phyloP scores from a whole-genome alignment of 2,329 filamentous ascomycete genomes.

The Fusarium lyarnte region DNA sequence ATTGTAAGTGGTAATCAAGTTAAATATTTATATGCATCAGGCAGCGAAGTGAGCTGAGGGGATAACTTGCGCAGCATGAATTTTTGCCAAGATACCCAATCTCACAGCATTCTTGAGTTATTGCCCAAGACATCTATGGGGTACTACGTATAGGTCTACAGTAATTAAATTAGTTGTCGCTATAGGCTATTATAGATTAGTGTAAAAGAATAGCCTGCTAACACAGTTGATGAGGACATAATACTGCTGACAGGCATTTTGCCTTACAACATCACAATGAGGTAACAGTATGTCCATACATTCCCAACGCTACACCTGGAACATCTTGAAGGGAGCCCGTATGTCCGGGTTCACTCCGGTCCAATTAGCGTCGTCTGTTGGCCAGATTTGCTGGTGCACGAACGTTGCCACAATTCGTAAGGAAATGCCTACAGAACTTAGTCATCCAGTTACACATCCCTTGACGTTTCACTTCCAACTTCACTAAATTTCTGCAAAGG shows the following conservation, averaged over 20 bases:
- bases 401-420: not conserved
- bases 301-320: not conserved
- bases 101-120: not conserved
- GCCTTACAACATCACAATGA: not conserved
- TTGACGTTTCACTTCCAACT: not conserved
- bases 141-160: too few species aligned
- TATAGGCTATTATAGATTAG: too few species aligned
- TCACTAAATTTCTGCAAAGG: not conserved
- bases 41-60: not conserved
- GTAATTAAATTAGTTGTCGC: fast-evolving
- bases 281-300: not conserved
- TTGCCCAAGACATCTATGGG: not conserved
- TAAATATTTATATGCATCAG: not conserved
- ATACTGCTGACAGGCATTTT: not conserved
- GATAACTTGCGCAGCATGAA: not conserved
- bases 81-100: not conserved
- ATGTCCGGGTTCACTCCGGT: fast-evolving
- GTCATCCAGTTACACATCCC: not conserved
- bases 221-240: too few species aligned
- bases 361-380: not conserved
- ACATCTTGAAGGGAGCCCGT: not conserved
- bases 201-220: too few species aligned
- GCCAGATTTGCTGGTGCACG: too few species aligned
- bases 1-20: fast-evolving
- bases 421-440: not conserved